Evolutionary conservation across 257 asterid genomes (phyloP).

Genomic region (Mitragyna speciosa): DNA sequence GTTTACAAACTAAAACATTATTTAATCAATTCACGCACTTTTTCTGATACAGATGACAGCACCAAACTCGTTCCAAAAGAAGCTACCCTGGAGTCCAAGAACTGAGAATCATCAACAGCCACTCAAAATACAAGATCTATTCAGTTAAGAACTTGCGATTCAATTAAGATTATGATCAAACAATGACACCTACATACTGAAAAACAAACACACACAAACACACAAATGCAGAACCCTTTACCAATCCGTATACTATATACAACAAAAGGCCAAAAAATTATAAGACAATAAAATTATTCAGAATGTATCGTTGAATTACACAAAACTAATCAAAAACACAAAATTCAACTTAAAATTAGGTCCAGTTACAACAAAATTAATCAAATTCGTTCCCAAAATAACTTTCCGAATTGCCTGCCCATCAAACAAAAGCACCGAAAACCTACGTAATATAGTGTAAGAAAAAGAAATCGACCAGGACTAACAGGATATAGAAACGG

Average conservation of each 20-base stretch:
- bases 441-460: background rate
- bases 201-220: no score
- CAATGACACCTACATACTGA: no score
- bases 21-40: background rate
- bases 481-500: background rate
- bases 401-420: background rate
- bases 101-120: conserved; percentile 10
- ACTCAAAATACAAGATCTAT: background rate
- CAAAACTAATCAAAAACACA: background rate
- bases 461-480: background rate
- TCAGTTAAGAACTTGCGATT: background rate
- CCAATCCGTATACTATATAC: background rate
- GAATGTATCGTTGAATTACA: conserved; percentile 2
- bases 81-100: background rate
- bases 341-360: background rate
- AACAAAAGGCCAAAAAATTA: background rate
- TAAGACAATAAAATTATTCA: background rate
- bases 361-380: background rate
- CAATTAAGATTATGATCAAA: background rate
- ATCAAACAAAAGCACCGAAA: background rate
- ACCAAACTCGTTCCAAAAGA: background rate
- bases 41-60: background rate
- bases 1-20: background rate
- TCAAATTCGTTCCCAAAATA: background rate
- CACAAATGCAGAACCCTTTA: no score